Percentiles rank a stretch among this genome's conserved stretches.
phyloP scores from a whole-genome alignment of 2,329 filamentous ascomycete species.

The Sporothrix pallida region DNA sequence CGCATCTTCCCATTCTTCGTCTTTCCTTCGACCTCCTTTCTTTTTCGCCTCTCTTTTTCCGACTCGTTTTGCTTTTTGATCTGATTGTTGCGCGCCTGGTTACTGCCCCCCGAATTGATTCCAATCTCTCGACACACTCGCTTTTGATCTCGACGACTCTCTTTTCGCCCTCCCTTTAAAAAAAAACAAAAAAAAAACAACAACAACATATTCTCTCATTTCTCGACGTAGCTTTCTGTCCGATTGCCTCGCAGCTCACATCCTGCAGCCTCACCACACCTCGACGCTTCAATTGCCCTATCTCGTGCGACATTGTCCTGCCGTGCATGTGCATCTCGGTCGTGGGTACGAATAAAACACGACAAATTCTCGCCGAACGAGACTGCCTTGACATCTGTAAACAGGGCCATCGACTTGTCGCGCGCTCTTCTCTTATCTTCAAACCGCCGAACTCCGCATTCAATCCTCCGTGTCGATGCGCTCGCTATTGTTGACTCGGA shows the following conservation, averaged over 20 bases:
- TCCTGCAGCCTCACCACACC: neutral
- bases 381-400: neutral
- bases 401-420: neutral
- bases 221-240: neutral
- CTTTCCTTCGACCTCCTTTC: neutral
- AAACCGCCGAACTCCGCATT: neutral
- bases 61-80: slow-evolving; percentile 8
- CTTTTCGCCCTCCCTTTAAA: neutral
- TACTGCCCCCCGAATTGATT: slow-evolving; percentile 21
- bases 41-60: slow-evolving; percentile 5
- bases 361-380: neutral
- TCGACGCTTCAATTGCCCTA: slow-evolving; percentile 8
- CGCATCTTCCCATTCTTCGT: neutral
- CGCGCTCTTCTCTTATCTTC: neutral
- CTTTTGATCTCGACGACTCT: slow-evolving; percentile 17
- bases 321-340: slow-evolving; percentile 30
- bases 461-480: neutral
- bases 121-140: neutral
- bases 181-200: no score
- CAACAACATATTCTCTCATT: neutral
- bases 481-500: neutral
- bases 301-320: slow-evolving; percentile 11
- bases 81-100: slow-evolving; percentile 31
- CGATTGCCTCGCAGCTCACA: neutral
- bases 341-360: neutral